A percentile compares a stretch with the other conserved stretches of the same genome.
Conservation (phyloP, 2,329 filamentous ascomycete species). For the Diaporthe citri region DNA sequence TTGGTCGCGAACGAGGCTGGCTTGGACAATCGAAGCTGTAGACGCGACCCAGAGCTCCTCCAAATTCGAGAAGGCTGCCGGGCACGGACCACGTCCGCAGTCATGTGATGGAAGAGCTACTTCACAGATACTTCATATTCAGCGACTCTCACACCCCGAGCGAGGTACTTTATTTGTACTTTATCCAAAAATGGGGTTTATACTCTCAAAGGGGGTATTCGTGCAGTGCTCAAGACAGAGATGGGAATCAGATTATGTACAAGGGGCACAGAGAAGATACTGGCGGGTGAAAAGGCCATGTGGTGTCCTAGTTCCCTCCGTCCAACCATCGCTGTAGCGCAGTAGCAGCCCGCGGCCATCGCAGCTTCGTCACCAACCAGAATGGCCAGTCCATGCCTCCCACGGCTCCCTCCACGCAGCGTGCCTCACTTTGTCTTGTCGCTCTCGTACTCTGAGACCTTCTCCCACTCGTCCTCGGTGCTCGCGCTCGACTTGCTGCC, state of each 20-base stretch:
- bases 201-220: conserved; percentile 7
- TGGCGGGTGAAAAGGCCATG: conserved; percentile 3
- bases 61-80: conserved; percentile 26
- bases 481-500: conserved; percentile 72
- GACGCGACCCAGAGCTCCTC: conserved; percentile 38
- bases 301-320: not conserved
- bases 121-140: not conserved
- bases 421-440: conserved; percentile 64
- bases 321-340: not conserved
- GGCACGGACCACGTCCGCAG: conserved; percentile 28
- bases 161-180: not conserved
- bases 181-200: not conserved
- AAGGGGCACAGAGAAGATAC: not conserved
- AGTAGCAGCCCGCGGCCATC: not conserved
- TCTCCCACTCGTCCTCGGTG: conserved; percentile 98
- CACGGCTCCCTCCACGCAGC: not conserved
- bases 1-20: conserved; percentile 5
- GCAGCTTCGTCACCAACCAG: not conserved
- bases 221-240: not conserved
- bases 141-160: fast-evolving
- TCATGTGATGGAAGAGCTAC: conserved; percentile 24
- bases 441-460: conserved; percentile 81
- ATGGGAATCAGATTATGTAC: conserved; percentile 26
- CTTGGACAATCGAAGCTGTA: conserved; percentile 23
- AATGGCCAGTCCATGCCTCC: not conserved